These are phyloP conservation scores for Turritis glabra DNA, from an alignment of 345 rosid species.

Conservation along the genomic window DNA sequence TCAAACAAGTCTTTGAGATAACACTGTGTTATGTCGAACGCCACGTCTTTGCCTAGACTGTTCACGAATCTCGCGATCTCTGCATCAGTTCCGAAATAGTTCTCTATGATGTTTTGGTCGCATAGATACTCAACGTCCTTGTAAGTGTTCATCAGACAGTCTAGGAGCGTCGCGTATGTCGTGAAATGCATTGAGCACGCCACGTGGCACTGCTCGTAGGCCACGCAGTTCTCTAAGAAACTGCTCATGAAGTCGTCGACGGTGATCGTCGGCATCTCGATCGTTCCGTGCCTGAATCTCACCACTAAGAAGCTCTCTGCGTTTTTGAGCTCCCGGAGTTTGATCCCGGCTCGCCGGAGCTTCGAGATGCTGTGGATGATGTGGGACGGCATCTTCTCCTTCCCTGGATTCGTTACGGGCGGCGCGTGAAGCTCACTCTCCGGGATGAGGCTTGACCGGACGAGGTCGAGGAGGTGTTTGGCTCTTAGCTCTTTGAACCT, in stretches of 20 bases:
- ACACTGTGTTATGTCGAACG: conserved; percentile 57
- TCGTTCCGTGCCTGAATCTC: conserved; percentile 53
- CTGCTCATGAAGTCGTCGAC: conserved; percentile 76
- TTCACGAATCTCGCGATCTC: conserved; percentile 64
- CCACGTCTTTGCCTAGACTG: conserved; percentile 69
- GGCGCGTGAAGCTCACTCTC: conserved; percentile 16
- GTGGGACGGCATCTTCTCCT: conserved; percentile 36
- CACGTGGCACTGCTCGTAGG: conserved; percentile 74
- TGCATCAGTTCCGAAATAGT: conserved; percentile 63
- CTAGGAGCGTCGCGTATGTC: conserved; percentile 66
- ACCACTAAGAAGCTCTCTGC: conserved; percentile 60
- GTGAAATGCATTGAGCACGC: conserved; percentile 65
- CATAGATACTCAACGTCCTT: conserved; percentile 69
- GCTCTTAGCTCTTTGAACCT: conserved; percentile 37
- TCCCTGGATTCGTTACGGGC: neutral
- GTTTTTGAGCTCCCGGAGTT: conserved; percentile 35
- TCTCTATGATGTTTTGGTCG: conserved; percentile 65
- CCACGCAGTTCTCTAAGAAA: conserved; percentile 69
- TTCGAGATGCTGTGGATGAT: conserved; percentile 66
- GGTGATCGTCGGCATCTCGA: conserved; percentile 71
- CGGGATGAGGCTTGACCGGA: conserved; percentile 54
- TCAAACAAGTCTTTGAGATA: conserved; percentile 54
- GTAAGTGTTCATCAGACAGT: conserved; percentile 56
- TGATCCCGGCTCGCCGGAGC: conserved; percentile 66
- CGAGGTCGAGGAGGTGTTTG: conserved; percentile 71